Percentiles rank a stretch among this genome's conserved stretches.
Conservation (phyloP, 2,329 filamentous ascomycete genomes). For the Aspergillus sp. region DNA sequence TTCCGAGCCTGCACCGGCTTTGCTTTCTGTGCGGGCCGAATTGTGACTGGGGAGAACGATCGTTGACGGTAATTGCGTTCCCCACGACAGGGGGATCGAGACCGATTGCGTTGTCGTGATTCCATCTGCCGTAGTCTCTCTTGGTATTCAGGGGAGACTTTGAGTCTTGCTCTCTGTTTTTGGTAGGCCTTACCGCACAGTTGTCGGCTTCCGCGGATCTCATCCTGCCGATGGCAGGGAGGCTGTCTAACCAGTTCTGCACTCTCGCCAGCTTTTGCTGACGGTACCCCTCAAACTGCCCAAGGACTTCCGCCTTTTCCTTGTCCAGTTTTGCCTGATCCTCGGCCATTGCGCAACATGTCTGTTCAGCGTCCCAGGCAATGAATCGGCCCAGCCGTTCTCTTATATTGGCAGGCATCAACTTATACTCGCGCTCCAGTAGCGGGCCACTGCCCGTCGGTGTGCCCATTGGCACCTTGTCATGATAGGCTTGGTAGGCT, state of each 20-base stretch:
- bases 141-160: background rate
- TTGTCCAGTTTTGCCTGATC: background rate
- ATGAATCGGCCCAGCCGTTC: too few species aligned
- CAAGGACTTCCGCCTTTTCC: background rate
- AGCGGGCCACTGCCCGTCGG: background rate
- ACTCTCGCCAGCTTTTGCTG: slow-evolving; percentile 6
- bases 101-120: slow-evolving; percentile 2
- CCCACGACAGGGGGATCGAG: slow-evolving; percentile 2
- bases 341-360: background rate
- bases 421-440: background rate
- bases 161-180: too few species aligned
- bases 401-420: too few species aligned
- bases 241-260: slow-evolving; percentile 6
- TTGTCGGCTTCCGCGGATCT: background rate
- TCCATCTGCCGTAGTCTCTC: background rate
- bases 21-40: background rate
- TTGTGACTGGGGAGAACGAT: slow-evolving; percentile 1
- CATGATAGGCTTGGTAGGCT: background rate
- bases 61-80: slow-evolving; percentile 3
- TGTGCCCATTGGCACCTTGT: background rate
- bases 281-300: slow-evolving; percentile 1
- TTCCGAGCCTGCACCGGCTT: too few species aligned
- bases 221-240: slow-evolving; percentile 7
- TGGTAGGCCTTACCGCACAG: too few species aligned
- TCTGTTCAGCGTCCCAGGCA: too few species aligned